Base-by-base conservation (phyloP, 805 yeast species). In the Wickerhamiella slavikovae region DNA sequence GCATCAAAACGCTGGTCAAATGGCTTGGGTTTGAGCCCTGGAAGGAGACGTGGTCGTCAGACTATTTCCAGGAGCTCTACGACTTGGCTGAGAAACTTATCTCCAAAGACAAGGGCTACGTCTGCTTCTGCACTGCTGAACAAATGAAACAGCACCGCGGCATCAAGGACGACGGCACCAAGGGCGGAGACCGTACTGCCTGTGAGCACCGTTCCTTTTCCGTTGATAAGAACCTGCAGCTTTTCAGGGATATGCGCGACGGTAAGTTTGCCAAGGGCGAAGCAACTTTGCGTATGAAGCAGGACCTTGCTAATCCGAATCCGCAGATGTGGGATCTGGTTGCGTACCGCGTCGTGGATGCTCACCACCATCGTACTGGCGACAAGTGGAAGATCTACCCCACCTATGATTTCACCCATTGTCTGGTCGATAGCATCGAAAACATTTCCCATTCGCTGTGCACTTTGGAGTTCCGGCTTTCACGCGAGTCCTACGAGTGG, bases 241-340 rank as follows among this genome's bases (percentile, higher is more conserved):
- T 79, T 51, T 89, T 89, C 55, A 67, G 93, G 50, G 71, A 66
- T 34, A 89, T 89, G 99, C 69, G 74, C 47, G 80, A 80, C 46
- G 98, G 98, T 25, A 59, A 62, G 38, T 89, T 75, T 56, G 62
- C 66, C 40, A 82, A 82, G 24, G 96, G 96, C 40, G 78, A 79
- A 53, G 96, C 93, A 18, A 80, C 82, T 8, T 63, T 89, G 49
- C 74, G 99, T 58, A 89, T 89, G 96, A 85, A 85, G 52, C 94
- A 80, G 62, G 93, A 89, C 47, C 58, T 89, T 38, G 49, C 54
- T 6, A 76, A 89, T 12, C 93, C 94, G 38, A 77, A 79, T 38
- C 99, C 99, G 12, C 98, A 89, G 58, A 89, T 89, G 98, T 89
- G 99, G 99, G 99, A 89, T 56, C 64, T 89, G 39, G 89, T 89